A percentile compares a stretch with the other conserved stretches of the same genome.
These are phyloP conservation scores for Gaertneriomyces semiglobifer DNA, from an alignment of 192 early-diverging fungal genomes.

Conservation along the genomic window DNA sequence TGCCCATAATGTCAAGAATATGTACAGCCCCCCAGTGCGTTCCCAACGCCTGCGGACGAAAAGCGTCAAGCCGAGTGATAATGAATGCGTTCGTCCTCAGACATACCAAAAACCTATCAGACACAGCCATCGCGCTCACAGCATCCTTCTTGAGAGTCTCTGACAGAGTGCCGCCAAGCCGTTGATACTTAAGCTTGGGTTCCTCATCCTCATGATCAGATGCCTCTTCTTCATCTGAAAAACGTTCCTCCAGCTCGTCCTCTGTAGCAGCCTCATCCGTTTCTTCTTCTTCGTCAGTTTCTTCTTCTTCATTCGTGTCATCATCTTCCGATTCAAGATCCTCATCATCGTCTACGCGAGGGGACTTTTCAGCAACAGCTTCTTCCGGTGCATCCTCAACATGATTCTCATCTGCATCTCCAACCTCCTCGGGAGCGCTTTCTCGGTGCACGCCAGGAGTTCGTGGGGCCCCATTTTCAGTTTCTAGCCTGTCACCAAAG, in stretches of 20 bases:
- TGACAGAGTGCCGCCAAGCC: slow-evolving; percentile 70
- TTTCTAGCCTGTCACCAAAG: no score
- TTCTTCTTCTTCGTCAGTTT: slow-evolving; percentile 59
- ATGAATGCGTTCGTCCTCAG: not conserved
- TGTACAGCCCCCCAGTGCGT: slow-evolving; percentile 89
- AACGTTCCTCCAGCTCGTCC: slow-evolving; percentile 57
- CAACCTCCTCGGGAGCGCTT: slow-evolving; percentile 54
- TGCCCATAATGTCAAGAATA: slow-evolving; percentile 89
- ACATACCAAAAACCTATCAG: slow-evolving; percentile 78
- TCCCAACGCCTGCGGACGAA: slow-evolving; percentile 61
- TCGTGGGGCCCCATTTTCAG: no score
- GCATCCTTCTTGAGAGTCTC: slow-evolving; percentile 83
- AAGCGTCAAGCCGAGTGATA: not conserved
- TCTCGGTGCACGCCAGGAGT: not conserved
- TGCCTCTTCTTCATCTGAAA: slow-evolving; percentile 39
- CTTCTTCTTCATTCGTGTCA: slow-evolving; percentile 41
- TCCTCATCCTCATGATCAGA: slow-evolving; percentile 77
- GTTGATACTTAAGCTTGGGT: slow-evolving; percentile 86
- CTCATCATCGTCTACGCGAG: slow-evolving; percentile 47
- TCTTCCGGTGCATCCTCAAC: slow-evolving; percentile 48
- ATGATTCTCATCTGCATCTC: slow-evolving; percentile 71
- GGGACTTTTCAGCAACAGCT: slow-evolving; percentile 59
- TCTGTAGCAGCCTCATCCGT: slow-evolving; percentile 47
- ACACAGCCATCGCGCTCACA: slow-evolving; percentile 74
- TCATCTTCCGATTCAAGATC: slow-evolving; percentile 51